Percentiles rank a stretch among this genome's conserved stretches.
Evolutionary conservation across 768 basidiomycete species (phyloP).

Genomic region (Suillus bovinus): DNA sequence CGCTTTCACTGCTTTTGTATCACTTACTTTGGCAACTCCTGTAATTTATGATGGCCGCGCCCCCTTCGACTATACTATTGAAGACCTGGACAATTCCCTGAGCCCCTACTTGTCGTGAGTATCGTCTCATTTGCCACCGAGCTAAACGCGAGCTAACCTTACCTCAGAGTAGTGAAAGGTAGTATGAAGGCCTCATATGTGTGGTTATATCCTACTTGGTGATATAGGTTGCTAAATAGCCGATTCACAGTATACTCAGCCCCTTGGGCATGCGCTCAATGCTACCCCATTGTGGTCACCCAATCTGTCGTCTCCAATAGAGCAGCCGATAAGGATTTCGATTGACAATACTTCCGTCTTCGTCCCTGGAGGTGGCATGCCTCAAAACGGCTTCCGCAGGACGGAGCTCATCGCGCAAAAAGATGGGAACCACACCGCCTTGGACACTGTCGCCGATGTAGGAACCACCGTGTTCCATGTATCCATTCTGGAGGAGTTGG

Average conservation of each 20-base stretch:
- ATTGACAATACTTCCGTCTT: slow-evolving; percentile 64
- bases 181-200: slow-evolving; percentile 50
- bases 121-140: not conserved
- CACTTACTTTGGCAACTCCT: slow-evolving; percentile 23
- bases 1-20: slow-evolving; percentile 4
- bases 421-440: slow-evolving; percentile 36
- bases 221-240: not conserved
- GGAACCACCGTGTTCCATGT: slow-evolving; percentile 52
- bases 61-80: slow-evolving; percentile 41
- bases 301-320: slow-evolving; percentile 31
- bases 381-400: slow-evolving; percentile 56
- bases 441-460: slow-evolving; percentile 42
- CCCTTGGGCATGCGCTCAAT: slow-evolving; percentile 37
- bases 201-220: slow-evolving; percentile 17
- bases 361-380: slow-evolving; percentile 43
- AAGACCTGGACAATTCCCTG: slow-evolving; percentile 45
- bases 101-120: slow-evolving; percentile 59
- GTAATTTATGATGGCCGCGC: slow-evolving; percentile 58
- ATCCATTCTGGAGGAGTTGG: slow-evolving; percentile 42
- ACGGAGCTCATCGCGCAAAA: slow-evolving; percentile 59
- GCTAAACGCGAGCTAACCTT: not conserved
- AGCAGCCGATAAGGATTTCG: slow-evolving; percentile 51
- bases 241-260: slow-evolving; percentile 41
- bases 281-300: slow-evolving; percentile 55
- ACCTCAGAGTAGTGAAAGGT: slow-evolving; percentile 55